Evolutionary conservation across 2,329 filamentous ascomycete species (phyloP).

Genomic region (Xylariaceae sp.): DNA sequence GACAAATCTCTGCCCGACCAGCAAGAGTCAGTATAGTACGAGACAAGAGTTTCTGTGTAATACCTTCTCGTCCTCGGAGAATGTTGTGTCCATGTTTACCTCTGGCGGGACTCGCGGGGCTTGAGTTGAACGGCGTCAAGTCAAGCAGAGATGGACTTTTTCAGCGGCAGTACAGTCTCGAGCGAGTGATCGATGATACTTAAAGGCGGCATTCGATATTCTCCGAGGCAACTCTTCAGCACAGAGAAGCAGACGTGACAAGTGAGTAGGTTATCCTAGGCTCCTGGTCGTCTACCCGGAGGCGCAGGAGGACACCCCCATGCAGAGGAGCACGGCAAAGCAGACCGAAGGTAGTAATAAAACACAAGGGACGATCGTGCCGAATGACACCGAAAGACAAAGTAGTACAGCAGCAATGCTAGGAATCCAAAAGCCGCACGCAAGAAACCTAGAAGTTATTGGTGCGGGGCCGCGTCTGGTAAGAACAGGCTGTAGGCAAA

Average conservation of each 20-base stretch:
- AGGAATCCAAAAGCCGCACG: slow-evolving; percentile 31
- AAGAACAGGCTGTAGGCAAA: slow-evolving; percentile 25
- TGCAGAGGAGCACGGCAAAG: slow-evolving; percentile 16
- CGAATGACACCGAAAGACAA: slow-evolving; percentile 19
- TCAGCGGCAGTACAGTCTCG: slow-evolving; percentile 25
- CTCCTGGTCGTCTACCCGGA: slow-evolving; percentile 16
- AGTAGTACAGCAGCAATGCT: slow-evolving; percentile 23
- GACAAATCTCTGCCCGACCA: slow-evolving; percentile 49
- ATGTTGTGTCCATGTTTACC: slow-evolving; percentile 42
- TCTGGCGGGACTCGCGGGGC: slow-evolving; percentile 16
- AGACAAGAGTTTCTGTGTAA: slow-evolving; percentile 16
- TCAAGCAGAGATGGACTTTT: slow-evolving; percentile 26
- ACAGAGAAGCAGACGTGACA: slow-evolving; percentile 24
- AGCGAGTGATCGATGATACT: slow-evolving; percentile 34
- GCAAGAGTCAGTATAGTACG: slow-evolving; percentile 20
- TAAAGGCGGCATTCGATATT: slow-evolving; percentile 17
- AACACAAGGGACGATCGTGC: slow-evolving; percentile 14
- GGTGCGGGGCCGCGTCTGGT: slow-evolving; percentile 38
- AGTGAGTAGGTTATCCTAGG: slow-evolving; percentile 15
- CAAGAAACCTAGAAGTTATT: slow-evolving; percentile 27
- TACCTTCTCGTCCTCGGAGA: slow-evolving; percentile 55
- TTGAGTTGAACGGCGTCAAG: slow-evolving; percentile 23
- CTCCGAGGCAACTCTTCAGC: slow-evolving; percentile 20
- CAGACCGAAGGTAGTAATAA: slow-evolving; percentile 20
- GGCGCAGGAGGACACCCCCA: slow-evolving; percentile 16